Conservation (phyloP, 148 eudicot genomes). For the Gaultheria prostrata region DNA sequence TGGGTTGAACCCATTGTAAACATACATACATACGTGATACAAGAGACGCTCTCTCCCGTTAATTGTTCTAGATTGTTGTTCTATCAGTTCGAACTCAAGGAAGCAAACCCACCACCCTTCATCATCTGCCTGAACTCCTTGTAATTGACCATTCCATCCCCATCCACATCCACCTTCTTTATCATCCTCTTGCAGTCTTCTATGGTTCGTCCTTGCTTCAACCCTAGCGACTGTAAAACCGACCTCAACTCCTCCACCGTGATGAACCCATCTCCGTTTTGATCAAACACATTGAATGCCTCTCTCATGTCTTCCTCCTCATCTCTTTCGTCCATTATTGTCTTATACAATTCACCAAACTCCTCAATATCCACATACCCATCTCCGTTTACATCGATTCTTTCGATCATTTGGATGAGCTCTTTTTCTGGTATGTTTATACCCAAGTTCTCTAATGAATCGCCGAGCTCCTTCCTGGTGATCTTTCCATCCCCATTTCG, state of each 20-base stretch:
- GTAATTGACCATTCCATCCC: constrained; percentile 29
- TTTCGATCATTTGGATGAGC: constrained; percentile 30
- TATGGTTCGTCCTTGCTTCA: constrained; percentile 27
- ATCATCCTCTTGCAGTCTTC: constrained; percentile 32
- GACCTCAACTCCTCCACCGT: constrained; percentile 29
- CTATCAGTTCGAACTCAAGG: constrained; percentile 7
- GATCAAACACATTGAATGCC: constrained; percentile 32
- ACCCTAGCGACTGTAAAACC: constrained; percentile 24
- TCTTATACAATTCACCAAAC: constrained; percentile 27
- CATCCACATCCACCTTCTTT: constrained; percentile 31
- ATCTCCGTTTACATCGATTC: constrained; percentile 36
- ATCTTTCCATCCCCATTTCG: constrained; percentile 37
- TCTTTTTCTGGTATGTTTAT: constrained; percentile 38
- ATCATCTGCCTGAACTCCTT: constrained; percentile 29
- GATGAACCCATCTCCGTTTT: constrained; percentile 31
- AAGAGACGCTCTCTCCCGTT: background rate
- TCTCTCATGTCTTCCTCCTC: constrained; percentile 32
- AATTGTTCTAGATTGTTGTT: background rate
- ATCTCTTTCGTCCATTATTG: constrained; percentile 27
- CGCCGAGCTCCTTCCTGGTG: constrained; percentile 31
- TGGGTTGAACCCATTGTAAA: background rate
- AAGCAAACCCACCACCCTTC: constrained; percentile 31
- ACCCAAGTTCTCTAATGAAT: constrained; percentile 32
- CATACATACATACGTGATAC: background rate
- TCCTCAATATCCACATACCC: constrained; percentile 36